phyloP scores from a whole-genome alignment of 345 rosid species.

The Eucalyptus tenuipes region DNA sequence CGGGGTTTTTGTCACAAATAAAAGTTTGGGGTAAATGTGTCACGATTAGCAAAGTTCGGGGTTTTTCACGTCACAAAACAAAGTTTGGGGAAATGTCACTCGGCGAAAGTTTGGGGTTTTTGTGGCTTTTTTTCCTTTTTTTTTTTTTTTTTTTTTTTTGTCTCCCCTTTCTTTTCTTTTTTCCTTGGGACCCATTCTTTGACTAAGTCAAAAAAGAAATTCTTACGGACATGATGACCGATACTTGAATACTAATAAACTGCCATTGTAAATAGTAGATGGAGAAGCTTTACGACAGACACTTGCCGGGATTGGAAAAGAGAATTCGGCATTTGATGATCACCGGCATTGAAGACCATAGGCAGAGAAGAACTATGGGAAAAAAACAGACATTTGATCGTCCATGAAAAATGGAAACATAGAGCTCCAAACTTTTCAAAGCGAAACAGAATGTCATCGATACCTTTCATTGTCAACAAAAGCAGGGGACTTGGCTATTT shows the following conservation, averaged over 20 bases:
- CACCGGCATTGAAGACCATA: background rate
- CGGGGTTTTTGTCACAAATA: too few relatives aligned
- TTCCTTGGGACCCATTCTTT: background rate
- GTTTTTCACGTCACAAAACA: too few relatives aligned
- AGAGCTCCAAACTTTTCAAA: background rate
- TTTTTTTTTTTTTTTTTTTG: too few relatives aligned
- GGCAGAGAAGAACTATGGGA: background rate
- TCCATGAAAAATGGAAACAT: background rate
- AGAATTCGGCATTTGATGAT: background rate
- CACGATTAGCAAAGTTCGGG: too few relatives aligned
- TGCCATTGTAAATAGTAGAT: background rate
- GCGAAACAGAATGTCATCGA: background rate
- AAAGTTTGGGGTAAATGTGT: too few relatives aligned
- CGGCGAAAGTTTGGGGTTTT: too few relatives aligned
- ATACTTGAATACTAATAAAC: background rate
- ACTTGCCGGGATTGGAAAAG: background rate
- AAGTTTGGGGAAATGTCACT: too few relatives aligned
- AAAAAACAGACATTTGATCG: background rate
- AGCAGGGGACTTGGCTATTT: background rate
- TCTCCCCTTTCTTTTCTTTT: accelerated
- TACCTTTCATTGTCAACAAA: background rate
- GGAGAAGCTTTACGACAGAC: background rate
- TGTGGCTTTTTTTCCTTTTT: too few relatives aligned
- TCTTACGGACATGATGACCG: background rate
- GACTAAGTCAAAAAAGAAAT: background rate